phyloP scores from a whole-genome alignment of 257 asterid genomes.

The Nicotiana paniculata region DNA sequence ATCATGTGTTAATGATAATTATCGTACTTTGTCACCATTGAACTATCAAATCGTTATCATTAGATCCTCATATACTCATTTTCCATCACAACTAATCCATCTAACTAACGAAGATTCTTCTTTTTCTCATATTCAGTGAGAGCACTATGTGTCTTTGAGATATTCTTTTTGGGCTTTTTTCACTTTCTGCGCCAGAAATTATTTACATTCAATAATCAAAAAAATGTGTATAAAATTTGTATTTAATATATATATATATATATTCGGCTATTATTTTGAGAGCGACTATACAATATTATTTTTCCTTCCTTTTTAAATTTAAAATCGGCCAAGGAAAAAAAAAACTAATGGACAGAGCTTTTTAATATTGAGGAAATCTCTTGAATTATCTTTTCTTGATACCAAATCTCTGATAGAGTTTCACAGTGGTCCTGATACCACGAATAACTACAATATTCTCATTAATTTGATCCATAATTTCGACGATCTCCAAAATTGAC shows the following conservation, averaged over 20 bases:
- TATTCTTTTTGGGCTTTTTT: no score
- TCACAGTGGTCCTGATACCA: not conserved
- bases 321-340: not conserved
- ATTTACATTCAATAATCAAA: no score
- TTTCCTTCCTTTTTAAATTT: not conserved
- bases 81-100: not conserved
- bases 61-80: not conserved
- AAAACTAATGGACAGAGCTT: not conserved
- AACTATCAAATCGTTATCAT: not conserved
- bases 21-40: not conserved
- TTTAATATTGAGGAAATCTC: slow-evolving; percentile 19
- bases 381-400: slow-evolving; percentile 9
- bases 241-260: no score
- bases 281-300: no score
- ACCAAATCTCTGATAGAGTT: slow-evolving; percentile 5
- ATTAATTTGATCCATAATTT: not conserved
- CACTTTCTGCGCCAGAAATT: no score
- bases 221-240: no score
- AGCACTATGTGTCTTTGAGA: not conserved
- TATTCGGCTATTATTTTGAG: no score
- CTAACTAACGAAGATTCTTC: slow-evolving; percentile 5
- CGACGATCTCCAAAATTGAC: not conserved
- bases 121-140: slow-evolving; percentile 6
- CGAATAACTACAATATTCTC: not conserved
- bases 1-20: not conserved